Percentiles rank a stretch among this genome's conserved stretches.
These are phyloP conservation scores for Aspergillus brunneoviolaceus DNA, from an alignment of 2,329 filamentous ascomycete genomes.

Conservation along the genomic window DNA sequence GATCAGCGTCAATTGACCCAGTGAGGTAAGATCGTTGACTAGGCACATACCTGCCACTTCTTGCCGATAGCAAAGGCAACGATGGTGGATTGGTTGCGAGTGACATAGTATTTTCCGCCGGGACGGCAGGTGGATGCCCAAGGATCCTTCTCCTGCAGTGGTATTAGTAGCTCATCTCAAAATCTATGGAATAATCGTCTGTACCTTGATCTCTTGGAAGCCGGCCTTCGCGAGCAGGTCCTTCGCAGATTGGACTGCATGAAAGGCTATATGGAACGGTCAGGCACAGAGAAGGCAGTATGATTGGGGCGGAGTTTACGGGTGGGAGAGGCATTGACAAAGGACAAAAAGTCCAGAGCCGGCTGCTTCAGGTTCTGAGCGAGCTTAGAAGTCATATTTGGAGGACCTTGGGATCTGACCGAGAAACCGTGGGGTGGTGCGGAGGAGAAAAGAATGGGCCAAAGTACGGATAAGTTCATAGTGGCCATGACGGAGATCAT, in stretches of 20 bases:
- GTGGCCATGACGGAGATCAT: conserved; percentile 13
- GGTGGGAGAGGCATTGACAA: conserved; percentile 91
- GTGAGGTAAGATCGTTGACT: background rate
- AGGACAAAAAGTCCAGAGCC: conserved; percentile 83
- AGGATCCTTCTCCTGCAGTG: conserved; percentile 71
- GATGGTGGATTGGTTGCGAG: conserved; percentile 87
- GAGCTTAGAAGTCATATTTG: conserved; percentile 32
- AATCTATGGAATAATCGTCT: background rate
- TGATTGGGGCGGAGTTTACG: conserved; percentile 56
- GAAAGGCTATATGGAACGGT: conserved; percentile 66
- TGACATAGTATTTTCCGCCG: conserved; percentile 94
- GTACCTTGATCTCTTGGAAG: conserved; percentile 76
- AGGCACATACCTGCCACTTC: conserved; percentile 67
- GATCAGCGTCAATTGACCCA: background rate
- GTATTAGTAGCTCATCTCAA: background rate
- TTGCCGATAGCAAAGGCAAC: conserved; percentile 88
- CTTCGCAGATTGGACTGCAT: conserved; percentile 80
- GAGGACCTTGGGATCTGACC: conserved; percentile 19
- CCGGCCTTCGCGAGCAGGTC: conserved; percentile 76
- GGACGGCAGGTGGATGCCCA: conserved; percentile 79
- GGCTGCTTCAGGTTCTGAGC: conserved; percentile 37
- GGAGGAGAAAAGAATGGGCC: conserved; percentile 9
- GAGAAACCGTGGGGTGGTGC: conserved; percentile 9
- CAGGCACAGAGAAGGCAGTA: conserved; percentile 9
- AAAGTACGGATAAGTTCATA: background rate